A percentile compares a stretch with the other conserved stretches of the same genome.
Conservation (phyloP, 1,284 basidiomycete genomes). For the Trichosporon inkin region DNA sequence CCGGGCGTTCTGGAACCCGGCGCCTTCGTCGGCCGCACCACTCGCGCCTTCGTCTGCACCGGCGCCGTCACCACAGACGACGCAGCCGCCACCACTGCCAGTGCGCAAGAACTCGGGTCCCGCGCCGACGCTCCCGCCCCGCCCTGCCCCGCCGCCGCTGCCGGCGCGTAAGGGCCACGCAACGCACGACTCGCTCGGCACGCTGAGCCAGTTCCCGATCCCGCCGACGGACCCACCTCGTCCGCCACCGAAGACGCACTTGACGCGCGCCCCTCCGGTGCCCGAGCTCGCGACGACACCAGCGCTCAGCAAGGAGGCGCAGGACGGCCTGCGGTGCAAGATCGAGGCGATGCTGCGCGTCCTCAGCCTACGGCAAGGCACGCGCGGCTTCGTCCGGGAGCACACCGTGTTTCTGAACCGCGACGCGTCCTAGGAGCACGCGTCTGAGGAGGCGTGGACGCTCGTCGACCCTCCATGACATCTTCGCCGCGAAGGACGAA, state of each 20-base stretch:
- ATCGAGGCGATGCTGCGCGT: slow-evolving; percentile 1
- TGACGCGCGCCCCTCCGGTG: not conserved
- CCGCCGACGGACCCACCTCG: too few relatives aligned
- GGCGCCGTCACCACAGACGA: not conserved
- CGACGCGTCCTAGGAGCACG: not conserved
- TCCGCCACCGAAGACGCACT: too few relatives aligned
- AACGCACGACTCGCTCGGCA: too few relatives aligned
- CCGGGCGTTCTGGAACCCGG: not conserved
- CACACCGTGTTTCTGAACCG: slow-evolving; percentile 2
- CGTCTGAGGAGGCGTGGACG: not conserved
- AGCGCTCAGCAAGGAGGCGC: not conserved
- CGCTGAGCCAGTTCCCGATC: too few relatives aligned
- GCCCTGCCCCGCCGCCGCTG: too few relatives aligned
- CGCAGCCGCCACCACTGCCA: too few relatives aligned
- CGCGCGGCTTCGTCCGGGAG: not conserved
- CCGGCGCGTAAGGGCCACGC: too few relatives aligned
- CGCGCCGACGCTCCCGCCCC: too few relatives aligned
- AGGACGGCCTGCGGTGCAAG: not conserved
- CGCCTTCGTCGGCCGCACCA: not conserved
- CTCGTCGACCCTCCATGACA: not conserved
- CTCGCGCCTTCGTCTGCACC: not conserved
- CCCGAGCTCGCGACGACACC: not conserved
- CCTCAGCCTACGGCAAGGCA: not conserved
- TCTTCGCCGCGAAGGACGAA: too few relatives aligned
- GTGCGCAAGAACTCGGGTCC: too few relatives aligned